Evolutionary conservation across 2,329 filamentous ascomycete genomes (phyloP).

Genomic region (Alternaria sp.): DNA sequence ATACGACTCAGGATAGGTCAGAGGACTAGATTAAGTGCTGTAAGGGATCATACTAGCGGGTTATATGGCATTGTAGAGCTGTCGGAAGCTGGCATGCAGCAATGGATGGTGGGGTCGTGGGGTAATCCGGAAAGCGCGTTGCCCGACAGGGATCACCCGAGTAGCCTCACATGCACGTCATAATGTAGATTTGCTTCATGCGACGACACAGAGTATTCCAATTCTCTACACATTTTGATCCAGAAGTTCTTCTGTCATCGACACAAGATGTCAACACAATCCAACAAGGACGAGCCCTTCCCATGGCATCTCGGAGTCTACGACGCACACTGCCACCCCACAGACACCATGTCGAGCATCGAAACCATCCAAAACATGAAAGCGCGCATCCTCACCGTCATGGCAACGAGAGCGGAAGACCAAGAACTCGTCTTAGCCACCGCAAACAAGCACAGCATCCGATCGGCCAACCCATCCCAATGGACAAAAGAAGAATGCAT

Average conservation of each 20-base stretch:
- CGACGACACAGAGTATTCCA: background rate
- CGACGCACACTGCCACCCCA: conserved; percentile 86
- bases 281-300: conserved; percentile 45
- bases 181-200: conserved; percentile 5
- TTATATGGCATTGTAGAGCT: background rate
- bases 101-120: background rate
- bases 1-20: background rate
- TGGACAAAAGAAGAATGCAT: conserved; percentile 53
- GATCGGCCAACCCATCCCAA: conserved; percentile 29
- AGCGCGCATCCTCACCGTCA: conserved; percentile 70
- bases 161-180: conserved; percentile 12
- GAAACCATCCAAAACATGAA: conserved; percentile 68
- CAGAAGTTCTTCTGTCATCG: too few species aligned
- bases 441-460: conserved; percentile 63
- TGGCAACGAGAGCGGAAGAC: conserved; percentile 79
- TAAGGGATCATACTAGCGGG: background rate
- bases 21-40: background rate
- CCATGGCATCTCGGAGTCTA: conserved; percentile 76
- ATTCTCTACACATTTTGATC: too few species aligned
- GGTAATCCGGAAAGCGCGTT: background rate
- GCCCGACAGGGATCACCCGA: conserved; percentile 4
- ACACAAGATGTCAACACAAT: conserved; percentile 1
- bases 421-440: conserved; percentile 73
- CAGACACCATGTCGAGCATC: conserved; percentile 73
- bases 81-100: background rate